Evolutionary conservation across 1,139 yeast genomes (phyloP), one percentile per base, ranked within the genome.

Genomic region (Taiozyma sp.): DNA sequence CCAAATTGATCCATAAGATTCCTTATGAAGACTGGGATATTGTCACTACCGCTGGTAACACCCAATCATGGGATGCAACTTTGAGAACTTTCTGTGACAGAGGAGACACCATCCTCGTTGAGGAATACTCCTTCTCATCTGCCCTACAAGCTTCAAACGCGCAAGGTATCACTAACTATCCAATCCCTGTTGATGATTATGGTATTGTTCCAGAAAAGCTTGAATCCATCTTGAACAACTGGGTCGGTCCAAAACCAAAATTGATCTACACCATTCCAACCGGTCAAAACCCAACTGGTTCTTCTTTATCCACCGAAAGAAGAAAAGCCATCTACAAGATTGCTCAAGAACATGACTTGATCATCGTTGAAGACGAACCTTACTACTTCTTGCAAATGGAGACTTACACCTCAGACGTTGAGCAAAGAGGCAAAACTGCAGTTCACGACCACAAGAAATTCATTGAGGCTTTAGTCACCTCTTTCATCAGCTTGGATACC

Each of bases 251-350:
- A 66, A 79, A 77, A 68, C 95, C 95, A 55, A 88, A 84, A 68
- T 73, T 90, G 51, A 76, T 90, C 58, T 90, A 90, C 77, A 84
- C 91, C 45, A 88, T 90, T 61, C 83, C 90, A 57, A 90, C 97
- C 26, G 97, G 97, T 51, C 97, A 90, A 73, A 90, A 90, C 76
- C 97, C 97, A 53, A 89, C 97, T 35, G 97, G 97, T 42, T 84
- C 93, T 14, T 84, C 87, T 44, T 72, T 90, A 60, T 74, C 84
- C 49, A 70, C 64, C 19, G 90, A 84, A 62, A 81, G 97, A 71
- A 87, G 96, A 70, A 68, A 72, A 57, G 79, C 74, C 47, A 77
- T 90, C 55, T 89, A 89, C 70, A 73, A 79, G 53, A 66, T 89
- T 58, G 88, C 93, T 29, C 82, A 81, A 62, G 81, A 87, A 70